Evolutionary conservation across 164 flowering plant species (phyloP), one percentile per base, ranked within the genome.

Genomic region (Paratinospora sagittata): DNA sequence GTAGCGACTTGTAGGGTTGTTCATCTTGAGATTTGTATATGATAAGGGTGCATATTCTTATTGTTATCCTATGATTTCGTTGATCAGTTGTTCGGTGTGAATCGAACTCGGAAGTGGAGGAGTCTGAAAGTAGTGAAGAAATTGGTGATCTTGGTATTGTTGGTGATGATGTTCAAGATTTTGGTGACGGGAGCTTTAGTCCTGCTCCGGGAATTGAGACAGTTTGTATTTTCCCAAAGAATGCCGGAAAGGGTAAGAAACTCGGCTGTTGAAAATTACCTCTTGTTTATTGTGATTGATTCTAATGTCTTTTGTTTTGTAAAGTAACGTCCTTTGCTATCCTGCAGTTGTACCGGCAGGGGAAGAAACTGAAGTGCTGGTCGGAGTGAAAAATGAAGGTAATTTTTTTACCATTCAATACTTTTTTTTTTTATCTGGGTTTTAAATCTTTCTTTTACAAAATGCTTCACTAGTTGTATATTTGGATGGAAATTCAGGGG

Each of bases 321-420:
- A 19, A 8, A n/a, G 61, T n/a, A 55, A 19, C 17, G 24, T 55
- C 21, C 24, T 55, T 23, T 0, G 23, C 34, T 36, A 30, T 69
- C 62, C 34, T 81, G 80, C 87, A 96, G 98, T 81, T 81, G 86
- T 93, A 19, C 36, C 79, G 6, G 93, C 98, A 27, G 99, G 99
- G 65, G 91, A 91, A 82, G 95, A 89, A 74, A 78, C 90, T 71
- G 93, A 91, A 70, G 78, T 96, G 14, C 81, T 96, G 4, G 96
- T 90, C 75, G 99, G 98, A 60, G 49, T 96, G 75, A 90, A 85
- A 76, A 91, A 96, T 75, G 89, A 86, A 72, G 99, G 99, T 93
- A 87, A 79, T 17, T 62, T 49, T 34, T 6, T 60, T 45, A 43
- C n/a, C n/a, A n/a, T n/a, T n/a, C n/a, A n/a, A n/a, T n/a, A n/a